These are phyloP conservation scores for Fusarium mexicanum DNA, from an alignment of 2,329 filamentous ascomycete species.

Conservation along the genomic window DNA sequence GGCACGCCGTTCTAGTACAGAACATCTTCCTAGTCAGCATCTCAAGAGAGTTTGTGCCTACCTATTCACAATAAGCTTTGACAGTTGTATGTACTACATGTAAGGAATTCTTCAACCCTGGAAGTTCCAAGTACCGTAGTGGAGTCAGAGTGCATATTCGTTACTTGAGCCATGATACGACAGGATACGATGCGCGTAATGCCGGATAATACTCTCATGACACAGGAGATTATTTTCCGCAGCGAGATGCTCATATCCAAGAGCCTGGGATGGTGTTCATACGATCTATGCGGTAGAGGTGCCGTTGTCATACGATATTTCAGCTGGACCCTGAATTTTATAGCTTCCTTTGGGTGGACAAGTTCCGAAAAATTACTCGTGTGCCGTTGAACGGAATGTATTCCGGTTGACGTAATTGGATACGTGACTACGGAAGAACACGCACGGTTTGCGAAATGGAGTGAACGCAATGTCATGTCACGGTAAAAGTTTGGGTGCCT, in stretches of 20 bases:
- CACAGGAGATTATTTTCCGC: neutral
- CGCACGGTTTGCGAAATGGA: neutral
- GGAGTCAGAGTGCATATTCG: neutral
- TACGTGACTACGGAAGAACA: neutral
- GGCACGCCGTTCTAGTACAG: conserved; percentile 6
- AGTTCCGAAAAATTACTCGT: neutral
- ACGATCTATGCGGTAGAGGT: neutral
- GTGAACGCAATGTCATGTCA: neutral
- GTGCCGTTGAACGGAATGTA: neutral
- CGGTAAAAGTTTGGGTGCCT: neutral
- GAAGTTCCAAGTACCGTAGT: conserved; percentile 3
- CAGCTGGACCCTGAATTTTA: neutral
- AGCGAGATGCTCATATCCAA: neutral
- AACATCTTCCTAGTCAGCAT: neutral
- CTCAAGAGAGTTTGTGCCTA: no score
- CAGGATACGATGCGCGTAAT: neutral
- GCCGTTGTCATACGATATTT: conserved; percentile 9
- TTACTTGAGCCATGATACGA: neutral
- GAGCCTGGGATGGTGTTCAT: neutral
- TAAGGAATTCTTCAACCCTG: neutral
- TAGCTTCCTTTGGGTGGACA: neutral
- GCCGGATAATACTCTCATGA: neutral
- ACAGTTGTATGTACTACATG: neutral
- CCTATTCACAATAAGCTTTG: neutral
- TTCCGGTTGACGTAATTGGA: neutral